Evolutionary conservation across 139 green algal species (phyloP), one percentile per base, ranked within the genome.

Genomic region (Coccomyxa sp.): DNA sequence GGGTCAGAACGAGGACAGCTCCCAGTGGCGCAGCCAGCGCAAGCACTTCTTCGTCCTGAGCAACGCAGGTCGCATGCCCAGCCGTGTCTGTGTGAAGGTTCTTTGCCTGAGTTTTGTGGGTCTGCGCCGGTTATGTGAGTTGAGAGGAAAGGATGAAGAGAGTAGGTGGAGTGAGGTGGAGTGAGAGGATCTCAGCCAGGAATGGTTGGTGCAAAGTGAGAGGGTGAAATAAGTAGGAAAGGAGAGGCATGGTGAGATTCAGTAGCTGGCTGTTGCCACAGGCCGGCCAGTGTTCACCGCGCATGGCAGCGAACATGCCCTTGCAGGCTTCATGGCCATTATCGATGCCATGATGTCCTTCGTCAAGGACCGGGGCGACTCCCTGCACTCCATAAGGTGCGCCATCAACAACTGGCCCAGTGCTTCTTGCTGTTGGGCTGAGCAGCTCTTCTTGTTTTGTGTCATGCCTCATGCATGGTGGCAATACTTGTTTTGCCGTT

Each of bases 41-140:
- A 84, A 86, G 67, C 94, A 97, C 81, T 90, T 96, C 75, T 93
- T 97, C 76, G 88, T 97, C 28, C 86, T 97, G 11, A 95, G 51
- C 77, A 76, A 81, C 23, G 59, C 76, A 71, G 76, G 81, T 51
- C 38, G 38, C 38, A 51, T 79, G 11, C 21, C 66, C 45, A 15
- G 67, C 80, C 10, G 12, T 67, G 18, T 51, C 25, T 25, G 21
- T 58, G 77, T 66, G 30, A 16, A 18, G 32, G 32, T 30, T 58
- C 79, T 23, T n/a, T 58, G 59, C 15, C 28, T 74, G 57, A 59
- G 7, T 9, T 38, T 38, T 23, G 32, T 38, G 18, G 32, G 27
- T 23, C 31, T 16, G 45, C 25, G 17, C 77, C 0, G 0, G 77
- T 17, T 4, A 16, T 67, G 32, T 16, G 21, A 18, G 18, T 17